phyloP scores from a whole-genome alignment of 345 rosid genomes.

The Dovyalis caffra region DNA sequence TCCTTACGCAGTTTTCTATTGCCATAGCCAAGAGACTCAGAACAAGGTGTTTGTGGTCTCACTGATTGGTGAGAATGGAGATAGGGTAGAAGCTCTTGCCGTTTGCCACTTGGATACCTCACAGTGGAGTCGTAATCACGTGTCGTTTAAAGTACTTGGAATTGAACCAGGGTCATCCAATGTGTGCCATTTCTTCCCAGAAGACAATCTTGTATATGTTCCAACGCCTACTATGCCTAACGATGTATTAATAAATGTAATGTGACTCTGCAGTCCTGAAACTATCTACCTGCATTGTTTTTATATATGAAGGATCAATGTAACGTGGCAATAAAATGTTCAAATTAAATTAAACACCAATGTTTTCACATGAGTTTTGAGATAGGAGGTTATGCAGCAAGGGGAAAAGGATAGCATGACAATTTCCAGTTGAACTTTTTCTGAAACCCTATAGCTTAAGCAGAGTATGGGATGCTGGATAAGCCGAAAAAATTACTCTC shows the following conservation, averaged over 20 bases:
- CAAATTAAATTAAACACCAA: too few relatives aligned
- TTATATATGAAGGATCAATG: too few relatives aligned
- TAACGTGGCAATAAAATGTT: too few relatives aligned
- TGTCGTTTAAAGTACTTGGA: constrained; percentile 35
- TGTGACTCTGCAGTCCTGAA: not conserved
- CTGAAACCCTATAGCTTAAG: too few relatives aligned
- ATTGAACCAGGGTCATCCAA: constrained; percentile 33
- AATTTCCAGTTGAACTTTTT: too few relatives aligned
- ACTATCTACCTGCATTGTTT: too few relatives aligned
- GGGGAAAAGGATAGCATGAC: too few relatives aligned
- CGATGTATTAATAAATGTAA: not conserved
- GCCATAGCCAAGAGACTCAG: constrained; percentile 37
- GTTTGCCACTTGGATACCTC: constrained; percentile 57
- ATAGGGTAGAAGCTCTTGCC: constrained; percentile 33
- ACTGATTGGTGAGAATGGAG: constrained; percentile 40
- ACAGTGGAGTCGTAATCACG: constrained; percentile 36
- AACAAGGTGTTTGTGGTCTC: constrained; percentile 34
- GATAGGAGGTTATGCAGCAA: too few relatives aligned
- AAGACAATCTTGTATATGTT: constrained; percentile 36
- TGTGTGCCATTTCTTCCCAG: constrained; percentile 51
- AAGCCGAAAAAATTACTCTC: too few relatives aligned
- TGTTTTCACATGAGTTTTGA: too few relatives aligned
- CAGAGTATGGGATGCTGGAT: too few relatives aligned
- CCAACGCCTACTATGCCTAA: constrained; percentile 7
- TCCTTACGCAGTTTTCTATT: constrained; percentile 39